Base-by-base conservation (phyloP, 2,329 filamentous ascomycete genomes). In the Arthrobotrys conoides region DNA sequence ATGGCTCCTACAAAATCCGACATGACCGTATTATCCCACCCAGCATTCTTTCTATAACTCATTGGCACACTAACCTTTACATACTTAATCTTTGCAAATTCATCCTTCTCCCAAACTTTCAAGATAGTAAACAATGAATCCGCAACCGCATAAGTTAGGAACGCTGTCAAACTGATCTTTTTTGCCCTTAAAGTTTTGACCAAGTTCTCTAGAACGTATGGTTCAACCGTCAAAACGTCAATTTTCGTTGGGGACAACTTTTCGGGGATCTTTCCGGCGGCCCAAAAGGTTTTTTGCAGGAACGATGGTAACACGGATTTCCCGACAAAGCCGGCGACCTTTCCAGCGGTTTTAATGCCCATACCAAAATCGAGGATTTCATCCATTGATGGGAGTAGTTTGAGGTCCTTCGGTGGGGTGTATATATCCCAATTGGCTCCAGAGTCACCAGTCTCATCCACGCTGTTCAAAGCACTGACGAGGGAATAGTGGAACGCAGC, bases 401-500 rank as follows among this genome's bases (percentile, higher is more conserved):
- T n/a, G 14, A 77, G 38, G 14, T 71, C 63, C 8, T 68, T 49
- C 0, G 73, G 73, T 30, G 67, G 59, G 4, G 49, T 68, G 33
- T 77, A 77, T 5, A 53, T 24, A 38, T 77, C 66, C 48, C 61
- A 46, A 16, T 10, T 27, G n/a, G 18, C 63, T 3, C 20, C 30
- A 0, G 6, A 14, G n/a, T 18, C 44, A 6, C 27, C 24, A 14
- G 12, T 8, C 5, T 51, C 49, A 4, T 30, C n/a, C 9, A 10
- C 41, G 12, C 27, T 66, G 71, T 85, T 85, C 1, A 89, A 83
- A 3, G 87, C 85, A 1, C 83, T 80, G 3, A 87, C 84, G 0
- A 90, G 82, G 0, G 84, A 83, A 33, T 84, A 82, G 77, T 90
- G 88, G 79, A 90, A 89, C 1, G 85, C 81, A 30, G 83, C 83